phyloP scores from a whole-genome alignment of 257 asterid genomes.

The Solanum pinnatisectum region DNA sequence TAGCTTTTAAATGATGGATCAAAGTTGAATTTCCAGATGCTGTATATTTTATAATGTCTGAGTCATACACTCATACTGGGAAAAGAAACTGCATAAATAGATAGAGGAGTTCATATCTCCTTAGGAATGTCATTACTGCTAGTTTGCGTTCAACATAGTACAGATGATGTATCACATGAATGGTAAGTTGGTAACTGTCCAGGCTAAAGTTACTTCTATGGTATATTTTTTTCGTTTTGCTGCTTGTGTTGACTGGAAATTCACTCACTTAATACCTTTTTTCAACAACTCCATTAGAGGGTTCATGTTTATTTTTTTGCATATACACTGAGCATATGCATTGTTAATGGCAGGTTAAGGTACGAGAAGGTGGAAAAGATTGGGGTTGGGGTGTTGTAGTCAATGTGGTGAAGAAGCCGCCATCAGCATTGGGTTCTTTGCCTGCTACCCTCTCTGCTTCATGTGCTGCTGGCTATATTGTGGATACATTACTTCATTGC shows the following conservation, averaged over 20 bases:
- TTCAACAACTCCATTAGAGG: not conserved
- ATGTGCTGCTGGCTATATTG: conserved; percentile 72
- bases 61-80: not conserved
- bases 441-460: conserved; percentile 82
- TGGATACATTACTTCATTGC: conserved; percentile 84
- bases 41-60: not conserved
- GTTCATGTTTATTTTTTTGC: not conserved
- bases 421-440: conserved; percentile 60
- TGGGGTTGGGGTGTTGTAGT: conserved; percentile 99
- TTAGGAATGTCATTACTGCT: not conserved
- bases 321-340: not conserved
- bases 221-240: not conserved
- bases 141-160: not conserved
- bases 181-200: not conserved
- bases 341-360: conserved; percentile 50
- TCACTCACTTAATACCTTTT: not conserved
- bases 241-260: not conserved
- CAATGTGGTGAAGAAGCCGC: conserved; percentile 74
- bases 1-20: not conserved
- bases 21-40: not conserved
- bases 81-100: not conserved
- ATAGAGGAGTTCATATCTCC: not conserved
- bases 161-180: not conserved
- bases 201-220: not conserved
- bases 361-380: conserved; percentile 86